Base-by-base conservation (phyloP, 352 stramenopile species). In the Globisporangium acanthophoron region DNA sequence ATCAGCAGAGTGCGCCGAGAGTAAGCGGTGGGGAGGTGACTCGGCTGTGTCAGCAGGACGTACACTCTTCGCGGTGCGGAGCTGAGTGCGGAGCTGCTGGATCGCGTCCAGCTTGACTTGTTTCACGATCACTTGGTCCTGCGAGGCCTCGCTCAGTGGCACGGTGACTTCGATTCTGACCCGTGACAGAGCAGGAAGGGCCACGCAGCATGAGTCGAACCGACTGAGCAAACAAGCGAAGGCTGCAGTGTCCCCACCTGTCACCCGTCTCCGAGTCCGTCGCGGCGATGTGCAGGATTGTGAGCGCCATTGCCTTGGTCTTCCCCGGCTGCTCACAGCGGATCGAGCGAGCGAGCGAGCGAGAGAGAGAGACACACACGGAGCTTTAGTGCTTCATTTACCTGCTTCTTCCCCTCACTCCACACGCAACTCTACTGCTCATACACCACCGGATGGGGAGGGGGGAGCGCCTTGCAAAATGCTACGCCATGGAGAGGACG, bases 61-160 rank as follows among this genome's bases (percentile, higher is more conserved):
- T 54, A 74, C 67, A 52, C 57, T 57, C 9, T 58, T 59, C 20
- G 40, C 18, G n/a, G 39, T 24, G 47, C 56, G 43, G 12, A 76
- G 20, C 21, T 81, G 66, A 27, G 58, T 66, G 58, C 70, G 63
- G 20, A 90, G 68, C 39, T 85, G 77, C 39, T 76, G 71, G 46
- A 88, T 60, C 1, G 72, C 80, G 43, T 86, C 71, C 21, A 78
- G 37, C 54, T 90, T 90, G n/a, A 90, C 71, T 41, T 83, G 78
- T 24, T 70, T 66, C 3, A 84, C 63, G 51, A 45, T 69, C 43
- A 85, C 64, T 48, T 62, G 58, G 3, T 67, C 55, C 45, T 71
- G 59, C 9, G 72, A 81, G 8, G 54, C 58, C 31, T 73, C 61
- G 13, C 67, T 75, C 11, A 85, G 53, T 5, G 74, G 72, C 2